Percentiles rank a stretch among this genome's conserved stretches.
These are phyloP conservation scores for Tricholoma furcatifolium DNA, from an alignment of 768 basidiomycete genomes.

Conservation along the genomic window DNA sequence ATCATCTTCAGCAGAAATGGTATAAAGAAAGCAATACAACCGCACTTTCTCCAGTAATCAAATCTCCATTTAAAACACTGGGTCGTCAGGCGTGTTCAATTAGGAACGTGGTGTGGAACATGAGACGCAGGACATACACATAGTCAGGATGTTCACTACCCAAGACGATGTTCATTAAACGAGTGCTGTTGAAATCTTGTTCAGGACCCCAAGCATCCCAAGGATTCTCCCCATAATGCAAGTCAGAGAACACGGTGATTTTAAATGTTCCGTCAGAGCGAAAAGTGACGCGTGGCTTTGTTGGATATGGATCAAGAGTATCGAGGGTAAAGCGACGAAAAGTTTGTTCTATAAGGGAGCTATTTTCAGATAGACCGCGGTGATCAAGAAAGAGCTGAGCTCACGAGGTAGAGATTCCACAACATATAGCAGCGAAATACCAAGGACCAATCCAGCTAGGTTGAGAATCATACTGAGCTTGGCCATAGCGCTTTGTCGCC, in stretches of 20 bases:
- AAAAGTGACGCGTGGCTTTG: slow-evolving; percentile 51
- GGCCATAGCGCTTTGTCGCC: too few relatives aligned
- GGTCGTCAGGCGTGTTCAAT: neutral
- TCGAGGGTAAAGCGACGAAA: neutral
- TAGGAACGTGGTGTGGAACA: neutral
- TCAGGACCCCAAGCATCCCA: slow-evolving; percentile 66
- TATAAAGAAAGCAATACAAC: neutral
- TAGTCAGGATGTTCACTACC: slow-evolving; percentile 64
- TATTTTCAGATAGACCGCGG: neutral
- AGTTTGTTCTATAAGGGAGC: slow-evolving; percentile 1
- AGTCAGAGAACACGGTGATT: slow-evolving; percentile 70
- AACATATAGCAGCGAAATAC: neutral
- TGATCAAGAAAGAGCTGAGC: neutral
- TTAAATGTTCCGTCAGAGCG: slow-evolving; percentile 63
- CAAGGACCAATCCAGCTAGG: neutral
- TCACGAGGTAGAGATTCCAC: slow-evolving; percentile 9
- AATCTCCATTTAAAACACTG: slow-evolving; percentile 71
- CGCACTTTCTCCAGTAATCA: slow-evolving; percentile 71
- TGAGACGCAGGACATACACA: slow-evolving; percentile 44
- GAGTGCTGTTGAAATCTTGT: slow-evolving; percentile 63
- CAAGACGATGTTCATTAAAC: slow-evolving; percentile 56
- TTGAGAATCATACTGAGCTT: neutral
- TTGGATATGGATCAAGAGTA: slow-evolving; percentile 36
- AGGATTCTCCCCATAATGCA: slow-evolving; percentile 77
- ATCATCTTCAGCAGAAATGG: neutral